Evolutionary conservation across 768 basidiomycete genomes (phyloP), one percentile per base, ranked within the genome.

Genomic region (Boletus rubroflammeus): DNA sequence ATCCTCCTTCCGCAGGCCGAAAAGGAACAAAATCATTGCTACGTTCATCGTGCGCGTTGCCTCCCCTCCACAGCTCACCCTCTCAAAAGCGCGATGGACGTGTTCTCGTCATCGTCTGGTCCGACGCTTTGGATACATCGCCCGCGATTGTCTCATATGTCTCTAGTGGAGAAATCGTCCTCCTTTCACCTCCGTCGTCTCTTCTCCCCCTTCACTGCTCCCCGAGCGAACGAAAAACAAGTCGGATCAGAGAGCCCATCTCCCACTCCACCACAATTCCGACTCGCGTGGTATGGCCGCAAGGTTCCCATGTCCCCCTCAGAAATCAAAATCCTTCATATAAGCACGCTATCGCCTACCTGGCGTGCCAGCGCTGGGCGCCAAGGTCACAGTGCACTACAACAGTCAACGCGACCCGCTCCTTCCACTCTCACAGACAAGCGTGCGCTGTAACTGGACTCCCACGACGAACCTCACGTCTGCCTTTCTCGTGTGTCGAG

Each of bases 61-160:
- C 0, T 46, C 40, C 14, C 6, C n/a, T 51, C 35, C 8, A 29
- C 49, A 14, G 1, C 44, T 53, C 8, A 54, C 25, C n/a, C 23
- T 42, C 49, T 50, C 4, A 48, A 5, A 58, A 88, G 86, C 82
- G 91, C 43, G 87, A 92, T 67, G 92, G 93, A 67, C 82, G 88
- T 36, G 87, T 89, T 17, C 78, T 94, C 51, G 81, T n/a, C n/a
- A n/a, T 93, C 56, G 83, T 93, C 58, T 94, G 91, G 91, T 84
- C 86, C n/a, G 88, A 92, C 65, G 79, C 82, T 0, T 77, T 93
- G 43, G 88, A 92, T 64, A 78, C 21, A 65, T 60, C 25, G 69
- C 69, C 17, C 70, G 77, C 55, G 80, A 81, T 58, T 78, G 79
- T 47, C 78, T 84, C 67, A 81, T 84, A 60, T 75, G 75, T 48